These are phyloP conservation scores for Pilasporangium apinafurcum DNA, from an alignment of 352 stramenopile genomes.

Conservation along the genomic window DNA sequence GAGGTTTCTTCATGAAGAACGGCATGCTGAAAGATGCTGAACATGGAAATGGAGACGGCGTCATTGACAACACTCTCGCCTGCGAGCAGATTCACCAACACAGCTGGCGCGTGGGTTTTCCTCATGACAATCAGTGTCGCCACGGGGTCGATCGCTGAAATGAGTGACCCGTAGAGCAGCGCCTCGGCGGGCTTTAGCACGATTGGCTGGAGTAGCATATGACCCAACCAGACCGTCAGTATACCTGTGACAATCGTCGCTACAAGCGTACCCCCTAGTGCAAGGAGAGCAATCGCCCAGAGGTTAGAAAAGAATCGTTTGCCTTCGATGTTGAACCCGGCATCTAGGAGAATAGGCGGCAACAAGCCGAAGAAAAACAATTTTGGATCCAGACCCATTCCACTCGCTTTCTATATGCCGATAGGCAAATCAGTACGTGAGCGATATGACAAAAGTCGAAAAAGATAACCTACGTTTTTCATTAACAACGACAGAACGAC, in stretches of 20 bases:
- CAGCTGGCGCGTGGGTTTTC: conserved; percentile 54
- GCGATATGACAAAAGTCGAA: neutral
- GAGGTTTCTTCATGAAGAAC: too few species aligned
- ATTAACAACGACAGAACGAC: conserved; percentile 31
- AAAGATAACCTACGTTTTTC: conserved; percentile 16
- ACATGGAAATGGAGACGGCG: too few species aligned
- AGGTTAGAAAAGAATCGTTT: conserved; percentile 58
- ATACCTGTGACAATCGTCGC: conserved; percentile 45
- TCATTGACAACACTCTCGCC: conserved; percentile 90
- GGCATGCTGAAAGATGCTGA: too few species aligned
- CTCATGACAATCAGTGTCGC: conserved; percentile 89
- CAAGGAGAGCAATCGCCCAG: conserved; percentile 29
- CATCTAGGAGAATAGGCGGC: conserved; percentile 59
- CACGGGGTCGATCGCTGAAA: conserved; percentile 91
- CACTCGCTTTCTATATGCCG: conserved; percentile 33
- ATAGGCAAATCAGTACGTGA: neutral
- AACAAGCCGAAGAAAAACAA: conserved; percentile 61
- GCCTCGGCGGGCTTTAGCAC: conserved; percentile 74
- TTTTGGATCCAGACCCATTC: conserved; percentile 45
- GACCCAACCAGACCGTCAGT: conserved; percentile 33
- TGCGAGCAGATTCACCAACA: conserved; percentile 93
- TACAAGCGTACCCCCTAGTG: conserved; percentile 38
- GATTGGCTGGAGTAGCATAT: conserved; percentile 41
- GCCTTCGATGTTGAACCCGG: conserved; percentile 55
- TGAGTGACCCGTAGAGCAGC: conserved; percentile 87